phyloP scores from a whole-genome alignment of 768 basidiomycete species.

The Amylocystis lapponica region DNA sequence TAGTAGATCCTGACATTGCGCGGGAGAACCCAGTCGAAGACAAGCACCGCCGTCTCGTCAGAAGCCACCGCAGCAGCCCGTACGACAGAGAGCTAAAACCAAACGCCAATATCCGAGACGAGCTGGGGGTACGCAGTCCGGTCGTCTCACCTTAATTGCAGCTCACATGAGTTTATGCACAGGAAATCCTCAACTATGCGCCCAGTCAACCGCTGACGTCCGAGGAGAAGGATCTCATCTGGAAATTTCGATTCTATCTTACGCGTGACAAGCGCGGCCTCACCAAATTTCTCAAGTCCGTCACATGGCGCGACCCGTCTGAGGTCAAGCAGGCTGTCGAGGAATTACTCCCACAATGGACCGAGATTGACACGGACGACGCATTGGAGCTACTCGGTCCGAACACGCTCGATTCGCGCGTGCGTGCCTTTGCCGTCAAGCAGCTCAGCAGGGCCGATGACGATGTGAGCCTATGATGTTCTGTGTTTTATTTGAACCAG shows the following conservation, averaged over 20 bases:
- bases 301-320: slow-evolving; percentile 93
- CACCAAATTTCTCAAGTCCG: slow-evolving; percentile 96
- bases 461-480: slow-evolving; percentile 51
- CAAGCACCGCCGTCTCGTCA: slow-evolving; percentile 89
- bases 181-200: slow-evolving; percentile 89
- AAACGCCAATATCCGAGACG: slow-evolving; percentile 92
- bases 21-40: slow-evolving; percentile 97
- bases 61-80: slow-evolving; percentile 92
- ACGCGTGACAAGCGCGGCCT: slow-evolving; percentile 87
- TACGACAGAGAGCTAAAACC: slow-evolving; percentile 96
- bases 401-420: slow-evolving; percentile 82
- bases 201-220: slow-evolving; percentile 83
- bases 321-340: slow-evolving; percentile 99
- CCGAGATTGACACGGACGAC: slow-evolving; percentile 94
- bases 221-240: slow-evolving; percentile 93
- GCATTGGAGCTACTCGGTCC: slow-evolving; percentile 94
- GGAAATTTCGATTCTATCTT: slow-evolving; percentile 99
- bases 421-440: slow-evolving; percentile 89
- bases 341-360: slow-evolving; percentile 92
- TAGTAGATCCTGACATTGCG: slow-evolving; percentile 85
- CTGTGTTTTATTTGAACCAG: neutral
- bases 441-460: slow-evolving; percentile 91
- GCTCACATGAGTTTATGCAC: too few species aligned
- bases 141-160: neutral
- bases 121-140: slow-evolving; percentile 86